Evolutionary conservation across 2,329 filamentous ascomycete species (phyloP).

Genomic region (Blastomyces silverae): DNA sequence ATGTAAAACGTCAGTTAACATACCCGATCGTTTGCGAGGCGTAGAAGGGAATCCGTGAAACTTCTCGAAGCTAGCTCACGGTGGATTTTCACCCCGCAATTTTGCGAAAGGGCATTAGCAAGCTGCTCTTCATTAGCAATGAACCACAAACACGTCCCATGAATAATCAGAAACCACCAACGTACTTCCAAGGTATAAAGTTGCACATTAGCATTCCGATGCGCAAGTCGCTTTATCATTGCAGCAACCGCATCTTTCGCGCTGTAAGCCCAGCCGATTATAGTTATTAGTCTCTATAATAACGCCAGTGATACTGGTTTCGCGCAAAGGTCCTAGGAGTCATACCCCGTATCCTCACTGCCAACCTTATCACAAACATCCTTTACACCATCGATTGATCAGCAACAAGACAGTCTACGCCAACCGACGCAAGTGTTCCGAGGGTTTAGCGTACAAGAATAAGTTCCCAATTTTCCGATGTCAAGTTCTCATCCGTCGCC

Average conservation of each 20-base stretch:
- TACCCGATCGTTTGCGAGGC: conserved; percentile 77
- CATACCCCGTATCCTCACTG: conserved; percentile 45
- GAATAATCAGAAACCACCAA: conserved; percentile 10
- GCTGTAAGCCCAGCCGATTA: conserved; percentile 28
- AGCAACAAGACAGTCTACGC: not conserved
- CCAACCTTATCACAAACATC: conserved; percentile 56
- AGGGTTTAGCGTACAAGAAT: conserved; percentile 47
- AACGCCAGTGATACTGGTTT: not conserved
- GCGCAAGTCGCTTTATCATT: conserved; percentile 84
- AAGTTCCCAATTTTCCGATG: conserved; percentile 71
- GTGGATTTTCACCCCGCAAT: conserved; percentile 80
- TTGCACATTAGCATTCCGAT: conserved; percentile 93
- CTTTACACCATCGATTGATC: conserved; percentile 29
- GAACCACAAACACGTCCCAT: not conserved
- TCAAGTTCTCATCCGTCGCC: conserved; percentile 97
- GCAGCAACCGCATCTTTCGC: conserved; percentile 81
- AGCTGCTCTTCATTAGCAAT: conserved; percentile 47
- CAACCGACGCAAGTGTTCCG: not conserved
- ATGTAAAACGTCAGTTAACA: conserved; percentile 19
- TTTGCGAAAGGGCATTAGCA: conserved; percentile 84
- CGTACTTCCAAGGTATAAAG: conserved; percentile 81
- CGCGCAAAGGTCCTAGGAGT: not conserved
- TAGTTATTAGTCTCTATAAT: conserved; percentile 16
- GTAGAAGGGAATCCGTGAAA: conserved; percentile 87
- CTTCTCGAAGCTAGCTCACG: conserved; percentile 83